These are phyloP conservation scores for Durotheca rogersii DNA, from an alignment of 495 filamentous ascomycete genomes.

Conservation along the genomic window DNA sequence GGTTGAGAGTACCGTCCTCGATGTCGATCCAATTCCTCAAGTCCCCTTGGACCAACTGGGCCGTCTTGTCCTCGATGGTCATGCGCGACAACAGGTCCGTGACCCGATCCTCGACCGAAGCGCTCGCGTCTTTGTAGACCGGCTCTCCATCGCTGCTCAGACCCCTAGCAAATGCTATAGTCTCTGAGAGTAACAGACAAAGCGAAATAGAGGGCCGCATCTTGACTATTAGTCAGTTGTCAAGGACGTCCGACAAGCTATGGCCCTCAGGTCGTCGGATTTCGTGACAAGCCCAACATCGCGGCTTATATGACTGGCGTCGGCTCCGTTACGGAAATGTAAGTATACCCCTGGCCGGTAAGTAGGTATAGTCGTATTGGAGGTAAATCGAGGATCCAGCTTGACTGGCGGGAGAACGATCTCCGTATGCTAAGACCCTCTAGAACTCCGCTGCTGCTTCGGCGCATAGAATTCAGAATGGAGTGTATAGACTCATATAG, in stretches of 20 bases:
- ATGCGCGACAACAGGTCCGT: slow-evolving; percentile 65
- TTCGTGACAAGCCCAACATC: too few species aligned
- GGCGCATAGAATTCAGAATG: neutral
- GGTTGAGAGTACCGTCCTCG: slow-evolving; percentile 60
- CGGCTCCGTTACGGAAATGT: too few species aligned
- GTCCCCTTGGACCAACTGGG: slow-evolving; percentile 68
- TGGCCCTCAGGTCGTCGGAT: too few species aligned
- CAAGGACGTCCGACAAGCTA: neutral
- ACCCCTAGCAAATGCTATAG: slow-evolving; percentile 5
- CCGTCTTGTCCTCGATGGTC: slow-evolving; percentile 69
- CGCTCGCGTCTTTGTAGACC: slow-evolving; percentile 63
- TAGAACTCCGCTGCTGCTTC: slow-evolving; percentile 1
- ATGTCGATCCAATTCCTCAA: slow-evolving; percentile 69
- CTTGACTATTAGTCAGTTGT: slow-evolving; percentile 1
- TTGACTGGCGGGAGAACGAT: slow-evolving; percentile 16
- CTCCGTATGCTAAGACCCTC: slow-evolving; percentile 11
- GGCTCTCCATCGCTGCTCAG: slow-evolving; percentile 14
- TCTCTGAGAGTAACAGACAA: slow-evolving; percentile 5
- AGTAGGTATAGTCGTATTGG: slow-evolving; percentile 16
- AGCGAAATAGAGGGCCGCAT: slow-evolving; percentile 7
- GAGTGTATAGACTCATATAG: neutral
- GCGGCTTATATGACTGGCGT: slow-evolving; percentile 11
- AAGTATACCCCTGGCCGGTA: slow-evolving; percentile 7
- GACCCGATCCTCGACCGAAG: slow-evolving; percentile 61
- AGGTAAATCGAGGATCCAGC: neutral